These are phyloP conservation scores for Cymbidium sinense DNA, from an alignment of 106 monocot species.

Conservation along the genomic window DNA sequence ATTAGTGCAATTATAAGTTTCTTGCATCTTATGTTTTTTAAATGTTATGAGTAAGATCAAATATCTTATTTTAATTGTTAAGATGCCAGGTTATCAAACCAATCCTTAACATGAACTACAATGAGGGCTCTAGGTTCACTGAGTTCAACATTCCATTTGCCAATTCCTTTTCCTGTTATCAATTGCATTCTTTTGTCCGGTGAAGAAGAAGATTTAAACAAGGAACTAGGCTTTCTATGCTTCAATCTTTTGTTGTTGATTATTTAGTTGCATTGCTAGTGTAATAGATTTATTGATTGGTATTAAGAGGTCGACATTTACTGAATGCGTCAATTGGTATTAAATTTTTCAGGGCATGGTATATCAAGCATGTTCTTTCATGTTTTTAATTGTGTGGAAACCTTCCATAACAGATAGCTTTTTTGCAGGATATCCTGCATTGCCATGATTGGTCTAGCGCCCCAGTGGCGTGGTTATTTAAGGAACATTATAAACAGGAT, in stretches of 20 bases:
- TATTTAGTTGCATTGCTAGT: neutral
- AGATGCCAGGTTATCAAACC: no score
- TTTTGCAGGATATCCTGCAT: conserved; percentile 87
- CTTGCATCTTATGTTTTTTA: no score
- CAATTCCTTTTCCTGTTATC: no score
- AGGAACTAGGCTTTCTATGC: no score
- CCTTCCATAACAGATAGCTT: neutral
- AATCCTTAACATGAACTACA: no score
- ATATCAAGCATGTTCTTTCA: neutral
- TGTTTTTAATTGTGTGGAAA: neutral
- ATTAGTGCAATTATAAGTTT: neutral
- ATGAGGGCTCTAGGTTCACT: no score
- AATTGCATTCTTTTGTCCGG: no score
- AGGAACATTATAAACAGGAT: conserved; percentile 73
- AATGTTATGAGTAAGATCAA: no score
- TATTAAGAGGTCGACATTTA: neutral
- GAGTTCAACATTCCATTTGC: no score
- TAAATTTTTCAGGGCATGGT: neutral
- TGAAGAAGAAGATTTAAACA: no score
- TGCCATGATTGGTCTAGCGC: conserved; percentile 99
- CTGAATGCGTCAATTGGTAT: neutral
- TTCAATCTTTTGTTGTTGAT: neutral
- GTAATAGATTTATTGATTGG: no score
- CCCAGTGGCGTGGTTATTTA: conserved; percentile 92
- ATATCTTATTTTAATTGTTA: no score